Evolutionary conservation across 2,329 filamentous ascomycete genomes (phyloP).

Genomic region (Ophiostoma populinum): DNA sequence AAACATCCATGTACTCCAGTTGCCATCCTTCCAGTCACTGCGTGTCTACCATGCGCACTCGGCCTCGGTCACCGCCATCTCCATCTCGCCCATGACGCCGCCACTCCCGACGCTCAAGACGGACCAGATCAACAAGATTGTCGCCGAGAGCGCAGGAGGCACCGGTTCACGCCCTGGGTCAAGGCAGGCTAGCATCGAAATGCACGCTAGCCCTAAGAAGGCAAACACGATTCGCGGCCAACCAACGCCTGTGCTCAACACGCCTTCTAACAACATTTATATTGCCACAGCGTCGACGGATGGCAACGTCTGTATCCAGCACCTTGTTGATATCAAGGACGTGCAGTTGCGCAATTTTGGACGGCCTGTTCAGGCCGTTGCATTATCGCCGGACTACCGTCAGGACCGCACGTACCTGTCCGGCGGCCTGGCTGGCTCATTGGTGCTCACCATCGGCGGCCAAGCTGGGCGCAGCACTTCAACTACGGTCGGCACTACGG

Average conservation of each 20-base stretch:
- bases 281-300: constrained; percentile 90
- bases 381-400: constrained; percentile 88
- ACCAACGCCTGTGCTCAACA: constrained; percentile 44
- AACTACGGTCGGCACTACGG: constrained; percentile 68
- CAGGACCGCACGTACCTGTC: constrained; percentile 79
- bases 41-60: constrained; percentile 85
- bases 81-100: constrained; percentile 69
- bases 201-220: no score
- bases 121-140: constrained; percentile 21
- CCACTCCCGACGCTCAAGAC: constrained; percentile 27
- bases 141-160: constrained; percentile 19
- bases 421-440: constrained; percentile 70
- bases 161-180: constrained; percentile 18
- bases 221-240: no score
- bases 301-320: constrained; percentile 85
- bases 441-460: constrained; percentile 74
- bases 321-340: constrained; percentile 73
- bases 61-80: constrained; percentile 77
- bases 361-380: constrained; percentile 77
- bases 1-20: constrained; percentile 76
- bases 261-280: constrained; percentile 77
- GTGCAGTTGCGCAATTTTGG: constrained; percentile 87
- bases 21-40: constrained; percentile 66
- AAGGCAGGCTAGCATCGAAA: no score
- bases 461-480: constrained; percentile 69